Evolutionary conservation across 345 rosid genomes (phyloP), one percentile per base, ranked within the genome.

Genomic region (Aquilaria yunnanensis): DNA sequence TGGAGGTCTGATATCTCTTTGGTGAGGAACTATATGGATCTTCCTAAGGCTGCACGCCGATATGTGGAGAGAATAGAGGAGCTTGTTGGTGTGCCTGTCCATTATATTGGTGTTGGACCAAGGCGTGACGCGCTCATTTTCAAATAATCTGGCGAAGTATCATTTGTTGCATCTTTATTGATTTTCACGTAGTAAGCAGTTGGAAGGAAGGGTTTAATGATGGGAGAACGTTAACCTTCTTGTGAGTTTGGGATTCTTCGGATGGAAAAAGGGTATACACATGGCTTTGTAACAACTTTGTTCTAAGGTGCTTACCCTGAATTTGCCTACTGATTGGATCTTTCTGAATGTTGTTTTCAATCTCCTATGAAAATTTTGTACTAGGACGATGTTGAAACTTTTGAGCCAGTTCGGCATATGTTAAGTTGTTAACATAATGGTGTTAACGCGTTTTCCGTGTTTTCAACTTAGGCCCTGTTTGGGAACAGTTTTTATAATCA

Each of bases 61-160:
- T 90, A 85, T 47, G 95, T 90, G 47, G 96, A 94, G 77, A 85
- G 96, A 82, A 83, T 94, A 57, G 96, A 94, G 70, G 89, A 94
- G 64, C 92, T 90, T 0, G 88, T 90, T 30, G 99, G 91, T 3
- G 85, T 85, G 32, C 92, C 94, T 0, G 61, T 93, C 66, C 80
- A 90, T 72, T 93, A 87, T 75, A 90, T 93, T 47, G 98, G 98
- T 51, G 80, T 87, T 4, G 98, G 97, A 3, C 96, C 98, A 0
- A 92, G 97, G 48, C 91, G 98, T 43, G 92, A 90, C 52, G 98
- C 98, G 50, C 96, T 93, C 61, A 90, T 90, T 61, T 78, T 59
- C 74, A 93, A 90, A 67, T 93, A 73, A 79, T 72, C 55, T 52
- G 41, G 30, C 5, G 6, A 51, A 5, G 43, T 52, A n/a, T 62